Evolutionary conservation across 208 protist species (phyloP), one percentile per base, ranked within the genome.

Genomic region (Leishmania major): DNA sequence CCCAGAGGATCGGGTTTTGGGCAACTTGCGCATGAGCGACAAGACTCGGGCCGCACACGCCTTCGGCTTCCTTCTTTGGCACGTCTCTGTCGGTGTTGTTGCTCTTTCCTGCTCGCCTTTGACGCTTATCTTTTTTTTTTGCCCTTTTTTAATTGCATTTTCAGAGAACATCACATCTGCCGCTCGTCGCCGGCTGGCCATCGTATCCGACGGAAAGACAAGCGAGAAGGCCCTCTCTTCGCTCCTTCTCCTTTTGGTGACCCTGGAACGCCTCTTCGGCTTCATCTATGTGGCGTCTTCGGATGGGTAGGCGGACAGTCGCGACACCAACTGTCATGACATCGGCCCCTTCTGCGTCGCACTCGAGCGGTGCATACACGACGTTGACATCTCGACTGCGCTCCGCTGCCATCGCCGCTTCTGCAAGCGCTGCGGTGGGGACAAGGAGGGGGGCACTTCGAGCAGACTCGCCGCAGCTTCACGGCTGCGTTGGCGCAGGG

Each of bases 371-470:
- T 69, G 19, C 22, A 17, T 51, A 55, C 71, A 28, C 76, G 13
- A 35, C 57, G n/a, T 55, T 64, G 40, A 73, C 78, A 86, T 80
- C 77, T 75, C 76, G 35, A n/a, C 47, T 60, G 31, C 37, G 59
- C 72, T 19, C 11, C 45, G 35, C 47, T 25, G 31, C 60, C 55
- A 40, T n/a, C 28, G 43, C 40, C 10, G 6, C 79, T 11, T 77
- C 15, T 35, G 43, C 40, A 37, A 51, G 19, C 25, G 11, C 69
- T 74, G 40, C 45, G 13, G 40, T n/a, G 1, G 40, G 11, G 11
- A 35, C 43, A 31, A 53, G 45, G 45, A 74, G 22, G 7, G 45
- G 40, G 37, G 13, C 69, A 53, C 37, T 53, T 53, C 5, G 22
- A 49, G 45, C 5, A 47, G 43, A 19, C 43, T 74, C 37, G 3